Percentiles rank a stretch among this genome's conserved stretches.
Evolutionary conservation across 2,329 filamentous ascomycete species (phyloP).

Genomic region (Botrytis medusae): DNA sequence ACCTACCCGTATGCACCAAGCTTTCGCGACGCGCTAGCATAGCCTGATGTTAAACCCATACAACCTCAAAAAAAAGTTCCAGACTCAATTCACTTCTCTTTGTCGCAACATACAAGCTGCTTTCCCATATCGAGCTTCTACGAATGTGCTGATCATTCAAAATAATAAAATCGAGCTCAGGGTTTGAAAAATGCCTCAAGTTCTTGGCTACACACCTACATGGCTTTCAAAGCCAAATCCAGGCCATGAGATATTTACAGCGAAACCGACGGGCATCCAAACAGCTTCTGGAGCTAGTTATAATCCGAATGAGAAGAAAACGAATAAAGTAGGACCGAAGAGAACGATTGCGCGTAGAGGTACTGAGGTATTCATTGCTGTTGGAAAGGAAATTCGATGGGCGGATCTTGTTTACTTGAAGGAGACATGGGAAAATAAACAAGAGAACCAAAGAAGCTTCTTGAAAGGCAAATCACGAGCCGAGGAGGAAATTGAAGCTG

Average conservation of each 20-base stretch:
- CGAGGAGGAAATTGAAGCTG: conserved; percentile 29
- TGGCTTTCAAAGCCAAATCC: conserved; percentile 81
- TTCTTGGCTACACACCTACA: conserved; percentile 79
- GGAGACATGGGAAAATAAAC: conserved; percentile 52
- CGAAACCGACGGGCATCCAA: conserved; percentile 42
- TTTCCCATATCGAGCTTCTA: conserved; percentile 24
- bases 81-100: conserved; percentile 14
- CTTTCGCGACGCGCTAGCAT: conserved; percentile 32
- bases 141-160: conserved; percentile 22
- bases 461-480: conserved; percentile 28
- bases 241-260: conserved; percentile 74
- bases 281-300: conserved; percentile 27
- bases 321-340: conserved; percentile 50
- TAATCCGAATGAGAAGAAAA: conserved; percentile 43
- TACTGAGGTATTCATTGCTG: conserved; percentile 84
- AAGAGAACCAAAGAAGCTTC: conserved; percentile 30
- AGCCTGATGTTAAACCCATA: conserved; percentile 16
- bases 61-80: conserved; percentile 28
- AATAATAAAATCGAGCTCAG: conserved; percentile 26
- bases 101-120: conserved; percentile 18
- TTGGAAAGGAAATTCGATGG: conserved; percentile 90
- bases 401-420: conserved; percentile 80
- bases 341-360: conserved; percentile 76
- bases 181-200: conserved; percentile 69
- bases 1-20: not conserved